Percentiles rank a stretch among this genome's conserved stretches.
Conservation (phyloP, 2,329 filamentous ascomycete species). For the Ophiostoma sp. region DNA sequence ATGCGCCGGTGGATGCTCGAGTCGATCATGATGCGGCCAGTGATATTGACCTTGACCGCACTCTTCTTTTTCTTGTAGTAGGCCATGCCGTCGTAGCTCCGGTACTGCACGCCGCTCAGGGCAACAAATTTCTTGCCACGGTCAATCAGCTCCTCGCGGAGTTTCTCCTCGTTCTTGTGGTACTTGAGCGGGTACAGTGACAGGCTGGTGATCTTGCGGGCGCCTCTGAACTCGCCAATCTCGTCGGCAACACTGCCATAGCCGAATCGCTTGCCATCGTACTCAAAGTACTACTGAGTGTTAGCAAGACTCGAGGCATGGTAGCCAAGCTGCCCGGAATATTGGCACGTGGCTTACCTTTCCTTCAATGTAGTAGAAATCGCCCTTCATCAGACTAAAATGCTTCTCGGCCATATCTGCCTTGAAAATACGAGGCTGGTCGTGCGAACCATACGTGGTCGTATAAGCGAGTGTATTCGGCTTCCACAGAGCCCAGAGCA, state of each 20-base stretch:
- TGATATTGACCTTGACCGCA: slow-evolving; percentile 74
- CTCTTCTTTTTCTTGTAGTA: slow-evolving; percentile 76
- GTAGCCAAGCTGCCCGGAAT: not conserved
- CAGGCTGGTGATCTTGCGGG: slow-evolving; percentile 74
- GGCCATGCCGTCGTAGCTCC: slow-evolving; percentile 74
- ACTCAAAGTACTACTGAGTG: slow-evolving; percentile 63
- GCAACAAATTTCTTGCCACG: slow-evolving; percentile 79
- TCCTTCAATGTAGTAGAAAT: slow-evolving; percentile 72
- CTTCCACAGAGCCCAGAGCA: slow-evolving; percentile 85
- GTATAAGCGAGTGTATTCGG: slow-evolving; percentile 75
- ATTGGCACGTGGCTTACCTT: slow-evolving; percentile 34
- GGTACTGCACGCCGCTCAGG: slow-evolving; percentile 78
- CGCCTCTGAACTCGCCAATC: slow-evolving; percentile 70
- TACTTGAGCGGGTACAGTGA: slow-evolving; percentile 72
- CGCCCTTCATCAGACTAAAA: slow-evolving; percentile 61
- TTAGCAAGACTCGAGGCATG: not conserved
- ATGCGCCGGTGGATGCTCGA: slow-evolving; percentile 74
- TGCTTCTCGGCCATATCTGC: slow-evolving; percentile 71
- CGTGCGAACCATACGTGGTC: slow-evolving; percentile 67
- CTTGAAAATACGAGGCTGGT: slow-evolving; percentile 77
- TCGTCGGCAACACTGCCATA: slow-evolving; percentile 65
- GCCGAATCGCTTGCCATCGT: slow-evolving; percentile 80
- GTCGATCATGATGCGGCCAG: slow-evolving; percentile 84
- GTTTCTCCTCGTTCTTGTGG: slow-evolving; percentile 62
- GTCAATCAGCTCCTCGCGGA: slow-evolving; percentile 64